These are phyloP conservation scores for Diaporthe sp. DNA, from an alignment of 2,329 filamentous ascomycete genomes.

Conservation along the genomic window DNA sequence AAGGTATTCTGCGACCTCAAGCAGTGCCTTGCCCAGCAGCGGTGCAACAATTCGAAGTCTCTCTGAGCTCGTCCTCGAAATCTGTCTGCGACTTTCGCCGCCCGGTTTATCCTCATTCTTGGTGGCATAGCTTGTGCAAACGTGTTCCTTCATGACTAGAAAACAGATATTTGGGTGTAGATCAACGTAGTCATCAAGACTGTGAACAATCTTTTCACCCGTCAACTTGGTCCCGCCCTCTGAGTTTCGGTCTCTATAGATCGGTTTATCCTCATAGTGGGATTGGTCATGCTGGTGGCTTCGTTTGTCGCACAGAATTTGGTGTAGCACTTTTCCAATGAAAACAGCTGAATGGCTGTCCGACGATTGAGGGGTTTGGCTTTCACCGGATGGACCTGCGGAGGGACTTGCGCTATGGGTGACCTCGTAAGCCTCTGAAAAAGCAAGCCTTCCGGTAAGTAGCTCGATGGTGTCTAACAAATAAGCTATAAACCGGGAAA, in stretches of 20 bases:
- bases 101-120: too few species aligned
- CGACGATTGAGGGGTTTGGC: too few species aligned
- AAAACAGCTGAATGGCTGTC: too few species aligned
- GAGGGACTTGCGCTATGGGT: too few species aligned
- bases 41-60: background rate
- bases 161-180: background rate
- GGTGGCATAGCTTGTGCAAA: fast-evolving
- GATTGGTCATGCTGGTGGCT: background rate
- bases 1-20: background rate
- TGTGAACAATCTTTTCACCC: background rate
- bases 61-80: too few species aligned
- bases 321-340: background rate
- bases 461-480: background rate
- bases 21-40: background rate
- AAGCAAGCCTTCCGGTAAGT: background rate
- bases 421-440: too few species aligned
- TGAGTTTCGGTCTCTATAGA: background rate
- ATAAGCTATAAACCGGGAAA: background rate
- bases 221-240: background rate
- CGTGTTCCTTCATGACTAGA: background rate
- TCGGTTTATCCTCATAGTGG: background rate
- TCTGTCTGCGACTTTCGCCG: too few species aligned
- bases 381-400: background rate
- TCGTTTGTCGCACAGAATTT: background rate
- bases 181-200: background rate